A percentile compares a stretch with the other conserved stretches of the same genome.
Evolutionary conservation across 306 rosid genomes (phyloP).

Genomic region (Dryas octopetala): DNA sequence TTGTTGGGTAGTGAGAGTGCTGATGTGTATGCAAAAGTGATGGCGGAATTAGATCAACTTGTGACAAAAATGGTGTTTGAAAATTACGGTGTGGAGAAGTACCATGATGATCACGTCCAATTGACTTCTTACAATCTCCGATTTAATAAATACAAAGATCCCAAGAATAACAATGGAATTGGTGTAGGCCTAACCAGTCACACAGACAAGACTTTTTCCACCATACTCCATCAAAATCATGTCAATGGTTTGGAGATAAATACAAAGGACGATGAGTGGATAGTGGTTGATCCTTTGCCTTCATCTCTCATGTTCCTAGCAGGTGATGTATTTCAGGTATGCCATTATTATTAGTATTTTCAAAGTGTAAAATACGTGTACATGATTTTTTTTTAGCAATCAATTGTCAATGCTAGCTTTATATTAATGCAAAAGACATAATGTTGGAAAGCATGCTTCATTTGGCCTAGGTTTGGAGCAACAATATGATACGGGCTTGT

Average conservation of each 20-base stretch:
- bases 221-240: constrained; percentile 9
- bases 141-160: background rate
- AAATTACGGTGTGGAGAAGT: background rate
- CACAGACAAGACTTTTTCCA: background rate
- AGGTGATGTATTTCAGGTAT: background rate
- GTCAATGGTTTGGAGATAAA: constrained; percentile 5
- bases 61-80: constrained; percentile 16
- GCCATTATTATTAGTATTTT: background rate
- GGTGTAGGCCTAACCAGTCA: background rate
- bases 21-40: background rate
- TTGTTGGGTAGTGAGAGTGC: background rate
- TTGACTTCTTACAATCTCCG: background rate
- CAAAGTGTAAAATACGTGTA: too few species aligned
- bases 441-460: too few species aligned
- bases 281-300: background rate
- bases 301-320: background rate
- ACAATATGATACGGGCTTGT: constrained; percentile 21
- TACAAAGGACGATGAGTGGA: constrained; percentile 3
- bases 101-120: background rate
- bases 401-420: too few species aligned
- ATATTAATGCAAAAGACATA: too few species aligned
- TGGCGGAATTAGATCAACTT: constrained; percentile 2
- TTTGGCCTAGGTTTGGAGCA: constrained; percentile 29
- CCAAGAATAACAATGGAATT: background rate
- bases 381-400: too few species aligned